These are phyloP conservation scores for Lasiosphaeriaceae sp. DNA, from an alignment of 495 filamentous ascomycete genomes.

Conservation along the genomic window DNA sequence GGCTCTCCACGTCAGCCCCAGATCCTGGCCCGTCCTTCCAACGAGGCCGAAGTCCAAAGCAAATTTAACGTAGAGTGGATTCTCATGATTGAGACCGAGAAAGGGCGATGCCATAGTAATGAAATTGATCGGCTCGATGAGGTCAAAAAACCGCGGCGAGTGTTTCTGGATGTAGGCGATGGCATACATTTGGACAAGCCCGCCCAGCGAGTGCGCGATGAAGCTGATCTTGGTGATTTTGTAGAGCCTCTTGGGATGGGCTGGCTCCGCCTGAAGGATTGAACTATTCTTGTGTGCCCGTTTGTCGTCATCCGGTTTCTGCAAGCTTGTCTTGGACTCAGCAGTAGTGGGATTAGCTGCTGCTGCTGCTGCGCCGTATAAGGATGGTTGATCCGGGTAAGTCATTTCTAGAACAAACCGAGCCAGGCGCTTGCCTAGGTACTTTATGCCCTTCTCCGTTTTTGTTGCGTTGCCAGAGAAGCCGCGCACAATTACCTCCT, in stretches of 20 bases:
- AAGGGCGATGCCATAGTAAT: constrained; percentile 88
- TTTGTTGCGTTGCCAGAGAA: constrained; percentile 85
- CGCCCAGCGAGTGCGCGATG: constrained; percentile 88
- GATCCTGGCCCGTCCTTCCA: constrained; percentile 88
- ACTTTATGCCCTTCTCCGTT: constrained; percentile 94
- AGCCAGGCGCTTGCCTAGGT: constrained; percentile 91
- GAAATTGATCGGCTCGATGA: constrained; percentile 88
- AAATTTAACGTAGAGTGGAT: constrained; percentile 94
- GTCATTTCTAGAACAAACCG: constrained; percentile 84
- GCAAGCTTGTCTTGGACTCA: constrained; percentile 25
- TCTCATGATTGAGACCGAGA: constrained; percentile 92
- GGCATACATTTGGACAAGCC: constrained; percentile 88
- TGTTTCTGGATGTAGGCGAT: constrained; percentile 98
- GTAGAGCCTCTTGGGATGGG: constrained; percentile 58
- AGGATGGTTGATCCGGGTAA: constrained; percentile 84
- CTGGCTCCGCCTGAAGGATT: constrained; percentile 35
- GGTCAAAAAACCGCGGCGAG: constrained; percentile 83
- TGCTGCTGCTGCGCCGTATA: constrained; percentile 50
- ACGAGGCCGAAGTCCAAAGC: constrained; percentile 94
- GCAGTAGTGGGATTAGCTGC: constrained; percentile 36
- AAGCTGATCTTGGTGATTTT: constrained; percentile 95
- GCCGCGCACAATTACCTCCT: constrained; percentile 89
- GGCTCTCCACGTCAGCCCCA: constrained; percentile 90
- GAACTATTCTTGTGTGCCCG: constrained; percentile 53
- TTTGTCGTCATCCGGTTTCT: constrained; percentile 27